A percentile compares a stretch with the other conserved stretches of the same genome.
These are phyloP conservation scores for Hyphochytrium catenoides DNA, from an alignment of 352 stramenopile genomes.

Conservation along the genomic window DNA sequence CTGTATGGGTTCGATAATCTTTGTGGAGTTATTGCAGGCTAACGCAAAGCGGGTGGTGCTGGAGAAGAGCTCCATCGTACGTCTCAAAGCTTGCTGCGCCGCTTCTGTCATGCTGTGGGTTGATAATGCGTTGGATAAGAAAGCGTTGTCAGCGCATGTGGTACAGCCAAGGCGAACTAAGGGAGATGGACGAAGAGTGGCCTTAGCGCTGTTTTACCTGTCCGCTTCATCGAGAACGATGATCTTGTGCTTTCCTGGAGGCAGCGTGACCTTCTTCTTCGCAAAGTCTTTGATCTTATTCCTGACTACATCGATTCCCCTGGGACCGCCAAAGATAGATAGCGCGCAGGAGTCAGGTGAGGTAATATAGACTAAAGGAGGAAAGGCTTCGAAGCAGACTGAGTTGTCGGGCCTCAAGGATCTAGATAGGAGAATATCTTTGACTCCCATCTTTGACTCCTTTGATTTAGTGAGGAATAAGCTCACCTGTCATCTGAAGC, in stretches of 20 bases:
- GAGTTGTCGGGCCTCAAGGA: too few species aligned
- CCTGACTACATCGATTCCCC: conserved; percentile 53
- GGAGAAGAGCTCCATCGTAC: conserved; percentile 98
- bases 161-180: too few species aligned
- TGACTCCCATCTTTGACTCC: too few species aligned
- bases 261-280: conserved; percentile 88
- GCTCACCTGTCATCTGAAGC: conserved; percentile 91
- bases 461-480: too few species aligned
- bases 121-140: too few species aligned
- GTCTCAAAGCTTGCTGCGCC: conserved; percentile 87
- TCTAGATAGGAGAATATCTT: too few species aligned
- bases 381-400: too few species aligned
- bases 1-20: conserved; percentile 97
- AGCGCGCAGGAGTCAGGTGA: too few species aligned
- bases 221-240: conserved; percentile 98
- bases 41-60: conserved; percentile 92
- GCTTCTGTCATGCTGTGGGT: conserved; percentile 76
- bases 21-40: conserved; percentile 95
- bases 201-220: conserved; percentile 5
- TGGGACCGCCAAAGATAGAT: too few species aligned
- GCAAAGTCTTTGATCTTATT: conserved; percentile 99
- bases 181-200: too few species aligned
- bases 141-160: too few species aligned
- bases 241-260: conserved; percentile 81
- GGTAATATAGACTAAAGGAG: too few species aligned